Evolutionary conservation across 306 rosid species (phyloP), one percentile per base, ranked within the genome.

Genomic region (Albizia julibrissin): DNA sequence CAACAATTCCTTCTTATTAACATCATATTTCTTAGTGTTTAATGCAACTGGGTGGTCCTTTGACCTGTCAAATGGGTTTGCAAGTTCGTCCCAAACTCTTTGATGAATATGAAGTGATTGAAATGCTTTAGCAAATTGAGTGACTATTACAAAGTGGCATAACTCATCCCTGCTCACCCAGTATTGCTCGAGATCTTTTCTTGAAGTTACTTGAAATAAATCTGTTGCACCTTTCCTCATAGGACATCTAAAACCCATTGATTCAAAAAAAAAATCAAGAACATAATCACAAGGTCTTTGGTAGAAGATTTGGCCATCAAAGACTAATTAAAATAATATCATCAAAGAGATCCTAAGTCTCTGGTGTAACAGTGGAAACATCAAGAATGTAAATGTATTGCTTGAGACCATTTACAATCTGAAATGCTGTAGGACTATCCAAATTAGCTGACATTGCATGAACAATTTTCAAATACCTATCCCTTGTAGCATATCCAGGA

Each of bases 171-270:
- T 81, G 15, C 12, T 18, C 10, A 81, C 3, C 93, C 91, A 90
- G 59, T 90, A 90, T 24, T 90, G 91, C 82, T 79, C 86, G 70
- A 86, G 93, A 59, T 90, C 91, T 80, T 88, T 90, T 79, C 58
- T 86, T 72, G 90, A 90, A 72, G 93, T 90, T 56, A 90, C 93
- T 79, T 90, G 93, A 27, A 88, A 87, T 69, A 90, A 90, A 54
- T 88, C 89, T 27, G 91, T 91, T 46, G 79, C 86, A 16, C 86
- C 91, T 83, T 90, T 90, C 74, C 90, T 90, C 33, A 79, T 78
- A n/a, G 89, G 93, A 65, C 91, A 90, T 65, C 59, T 83, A 50
- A 90, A 90, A 14, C 93, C 93, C 78, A 88, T 50, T 2, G 27
- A 77, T 70, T 88, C 85, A 29, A 29, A 29, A 65, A 90, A 90